These are phyloP conservation scores for Moniliella sp. DNA, from an alignment of 1,284 basidiomycete genomes.

Conservation along the genomic window DNA sequence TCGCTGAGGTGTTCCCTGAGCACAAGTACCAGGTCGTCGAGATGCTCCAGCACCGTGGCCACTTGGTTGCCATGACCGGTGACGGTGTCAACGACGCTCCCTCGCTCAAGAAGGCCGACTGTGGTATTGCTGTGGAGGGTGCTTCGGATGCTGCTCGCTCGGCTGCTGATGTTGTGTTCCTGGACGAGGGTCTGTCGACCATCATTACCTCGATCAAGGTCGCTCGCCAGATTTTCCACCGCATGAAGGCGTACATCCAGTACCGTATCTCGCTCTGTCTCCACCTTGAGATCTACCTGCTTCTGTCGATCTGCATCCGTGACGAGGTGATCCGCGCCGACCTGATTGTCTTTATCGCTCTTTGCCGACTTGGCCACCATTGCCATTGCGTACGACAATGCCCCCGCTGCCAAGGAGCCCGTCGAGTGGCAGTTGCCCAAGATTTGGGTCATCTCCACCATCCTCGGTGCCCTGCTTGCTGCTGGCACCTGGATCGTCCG, in stretches of 20 bases:
- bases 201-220: constrained; percentile 44
- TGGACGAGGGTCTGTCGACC: constrained; percentile 38
- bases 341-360: constrained; percentile 42
- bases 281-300: constrained; percentile 42
- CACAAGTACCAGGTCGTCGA: constrained; percentile 42
- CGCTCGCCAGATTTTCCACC: constrained; percentile 43
- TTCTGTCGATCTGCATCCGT: constrained; percentile 39
- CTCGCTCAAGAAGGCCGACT: constrained; percentile 38
- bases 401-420: constrained; percentile 38
- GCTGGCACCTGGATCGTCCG: constrained; percentile 42
- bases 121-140: constrained; percentile 40
- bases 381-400: constrained; percentile 41
- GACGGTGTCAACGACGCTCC: constrained; percentile 38
- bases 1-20: constrained; percentile 44
- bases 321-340: constrained; percentile 43
- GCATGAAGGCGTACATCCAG: constrained; percentile 41
- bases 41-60: constrained; percentile 41
- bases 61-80: constrained; percentile 41
- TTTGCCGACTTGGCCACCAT: constrained; percentile 42
- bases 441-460: constrained; percentile 42
- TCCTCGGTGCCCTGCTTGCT: constrained; percentile 37
- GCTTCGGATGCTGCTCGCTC: constrained; percentile 39
- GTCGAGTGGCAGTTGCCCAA: constrained; percentile 45
- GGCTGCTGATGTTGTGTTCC: constrained; percentile 41
- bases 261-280: constrained; percentile 38